Conservation (phyloP, 164 flowering plant genomes). For the Vitis rupestris region DNA sequence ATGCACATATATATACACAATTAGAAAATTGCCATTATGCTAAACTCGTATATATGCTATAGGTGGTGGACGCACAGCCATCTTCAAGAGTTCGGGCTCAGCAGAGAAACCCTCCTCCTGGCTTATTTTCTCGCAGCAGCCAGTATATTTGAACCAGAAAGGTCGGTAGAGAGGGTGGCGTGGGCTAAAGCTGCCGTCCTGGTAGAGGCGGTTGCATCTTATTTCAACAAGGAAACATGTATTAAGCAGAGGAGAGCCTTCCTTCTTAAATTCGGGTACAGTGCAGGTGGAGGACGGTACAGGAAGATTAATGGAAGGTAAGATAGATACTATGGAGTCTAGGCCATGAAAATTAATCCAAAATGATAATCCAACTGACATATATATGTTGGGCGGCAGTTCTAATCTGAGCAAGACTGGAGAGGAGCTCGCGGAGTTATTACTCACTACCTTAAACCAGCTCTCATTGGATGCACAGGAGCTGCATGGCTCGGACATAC, state of each 20-base stretch:
- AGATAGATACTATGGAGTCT: too few relatives aligned
- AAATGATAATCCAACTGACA: too few relatives aligned
- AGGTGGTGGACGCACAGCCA: slow-evolving; percentile 70
- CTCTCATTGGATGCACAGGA: slow-evolving; percentile 43
- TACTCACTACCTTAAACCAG: slow-evolving; percentile 41
- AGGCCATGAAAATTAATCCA: too few relatives aligned
- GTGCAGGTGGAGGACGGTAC: not conserved
- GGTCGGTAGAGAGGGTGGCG: slow-evolving; percentile 52
- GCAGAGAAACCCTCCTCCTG: slow-evolving; percentile 34
- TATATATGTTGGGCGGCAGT: too few relatives aligned
- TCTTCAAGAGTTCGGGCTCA: slow-evolving; percentile 47
- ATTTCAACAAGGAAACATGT: slow-evolving; percentile 19
- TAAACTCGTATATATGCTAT: not conserved
- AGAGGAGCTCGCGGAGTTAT: slow-evolving; percentile 25
- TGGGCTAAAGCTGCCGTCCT: slow-evolving; percentile 71
- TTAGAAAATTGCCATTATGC: too few relatives aligned
- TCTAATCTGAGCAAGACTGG: slow-evolving; percentile 20
- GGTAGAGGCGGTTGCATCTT: slow-evolving; percentile 38
- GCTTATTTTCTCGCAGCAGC: slow-evolving; percentile 66
- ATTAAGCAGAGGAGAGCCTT: slow-evolving; percentile 33
- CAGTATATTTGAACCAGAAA: slow-evolving; percentile 64
- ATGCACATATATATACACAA: too few relatives aligned
- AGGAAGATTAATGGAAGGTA: slow-evolving; percentile 19
- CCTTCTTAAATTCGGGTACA: slow-evolving; percentile 33
- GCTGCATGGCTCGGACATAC: slow-evolving; percentile 48